Evolutionary conservation across 257 asterid genomes (phyloP), one percentile per base, ranked within the genome.

Genomic region (Solanum neorickii): DNA sequence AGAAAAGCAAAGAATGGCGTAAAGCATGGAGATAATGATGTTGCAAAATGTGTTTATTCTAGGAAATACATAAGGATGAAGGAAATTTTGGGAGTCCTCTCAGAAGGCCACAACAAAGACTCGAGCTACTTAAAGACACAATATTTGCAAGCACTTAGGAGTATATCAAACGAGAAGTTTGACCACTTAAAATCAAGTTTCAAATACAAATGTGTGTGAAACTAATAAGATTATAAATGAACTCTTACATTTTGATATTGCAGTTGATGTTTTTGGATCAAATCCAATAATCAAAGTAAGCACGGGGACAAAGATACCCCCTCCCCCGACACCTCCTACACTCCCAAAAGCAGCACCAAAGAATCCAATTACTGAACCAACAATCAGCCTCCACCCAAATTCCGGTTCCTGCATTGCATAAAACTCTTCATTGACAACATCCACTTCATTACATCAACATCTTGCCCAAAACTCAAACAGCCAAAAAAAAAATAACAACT

Each of bases 291-390:
- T 91, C 86, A 93, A 87, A 59, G 90, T 85, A 87, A 93, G 94
- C 95, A 92, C 88, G 15, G 96, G 94, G 56, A 93, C 96, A 31
- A 93, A 93, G 86, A 93, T 89, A 29, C 96, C 96, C 25, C 96
- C 96, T 56, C 94, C 96, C 21, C 96, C 96, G 14, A 90, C 96
- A 29, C 96, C 96, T 21, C 94, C 96, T 31, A 93, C 91, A 42
- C 96, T 93, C 52, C 94, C 96, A 85, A 93, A 91, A 85, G 96
- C 96, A 88, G 94, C 96, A 88, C 94, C 96, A 76, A 93, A 86
- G 92, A 93, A 93, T 88, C 94, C 96, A 89, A 93, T 88, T 87
- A 92, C 89, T 65, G 93, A 83, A 21, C 94, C 94, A 76, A 89
- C 29, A 69, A 89, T 90, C 78, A 91, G 87, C 80, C 91, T 91